phyloP scores from a whole-genome alignment of 2,329 filamentous ascomycete species.

The Phaeosphaeriaceae sp. region DNA sequence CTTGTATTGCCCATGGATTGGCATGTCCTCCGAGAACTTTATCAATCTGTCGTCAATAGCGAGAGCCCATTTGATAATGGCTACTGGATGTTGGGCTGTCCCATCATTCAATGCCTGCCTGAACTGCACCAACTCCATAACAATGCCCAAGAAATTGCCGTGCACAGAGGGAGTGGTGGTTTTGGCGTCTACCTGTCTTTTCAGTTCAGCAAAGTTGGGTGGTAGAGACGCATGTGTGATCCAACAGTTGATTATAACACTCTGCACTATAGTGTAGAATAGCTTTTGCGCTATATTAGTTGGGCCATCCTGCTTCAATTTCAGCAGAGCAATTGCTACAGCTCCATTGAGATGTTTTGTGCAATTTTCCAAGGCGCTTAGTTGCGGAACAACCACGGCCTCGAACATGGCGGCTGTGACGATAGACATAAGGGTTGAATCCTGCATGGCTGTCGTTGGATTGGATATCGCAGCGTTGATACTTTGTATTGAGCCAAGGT shows the following conservation, averaged over 20 bases:
- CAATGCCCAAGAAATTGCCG: slow-evolving; percentile 24
- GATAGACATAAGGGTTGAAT: slow-evolving; percentile 32
- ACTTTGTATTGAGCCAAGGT: slow-evolving; percentile 27
- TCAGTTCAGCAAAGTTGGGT: slow-evolving; percentile 17
- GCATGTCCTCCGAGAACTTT: slow-evolving; percentile 22
- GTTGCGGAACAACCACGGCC: slow-evolving; percentile 25
- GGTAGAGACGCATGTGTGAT: slow-evolving; percentile 30
- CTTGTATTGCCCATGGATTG: slow-evolving; percentile 14
- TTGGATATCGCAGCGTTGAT: slow-evolving; percentile 28
- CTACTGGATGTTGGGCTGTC: neutral
- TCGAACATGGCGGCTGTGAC: slow-evolving; percentile 38
- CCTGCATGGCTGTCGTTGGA: slow-evolving; percentile 14
- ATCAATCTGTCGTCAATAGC: slow-evolving; percentile 21
- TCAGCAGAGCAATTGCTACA: slow-evolving; percentile 30
- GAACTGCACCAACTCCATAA: slow-evolving; percentile 24
- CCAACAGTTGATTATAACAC: slow-evolving; percentile 34
- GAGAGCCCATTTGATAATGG: slow-evolving; percentile 17
- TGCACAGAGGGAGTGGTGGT: slow-evolving; percentile 11
- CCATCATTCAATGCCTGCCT: slow-evolving; percentile 13
- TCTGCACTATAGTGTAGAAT: slow-evolving; percentile 25
- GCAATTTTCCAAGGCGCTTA: slow-evolving; percentile 26
- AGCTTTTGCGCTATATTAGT: slow-evolving; percentile 20
- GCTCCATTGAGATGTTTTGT: slow-evolving; percentile 37
- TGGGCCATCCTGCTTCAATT: slow-evolving; percentile 17
- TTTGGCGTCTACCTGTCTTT: slow-evolving; percentile 7